Evolutionary conservation across 306 rosid genomes (phyloP), one percentile per base, ranked within the genome.

Genomic region (Prunus fruticosa): DNA sequence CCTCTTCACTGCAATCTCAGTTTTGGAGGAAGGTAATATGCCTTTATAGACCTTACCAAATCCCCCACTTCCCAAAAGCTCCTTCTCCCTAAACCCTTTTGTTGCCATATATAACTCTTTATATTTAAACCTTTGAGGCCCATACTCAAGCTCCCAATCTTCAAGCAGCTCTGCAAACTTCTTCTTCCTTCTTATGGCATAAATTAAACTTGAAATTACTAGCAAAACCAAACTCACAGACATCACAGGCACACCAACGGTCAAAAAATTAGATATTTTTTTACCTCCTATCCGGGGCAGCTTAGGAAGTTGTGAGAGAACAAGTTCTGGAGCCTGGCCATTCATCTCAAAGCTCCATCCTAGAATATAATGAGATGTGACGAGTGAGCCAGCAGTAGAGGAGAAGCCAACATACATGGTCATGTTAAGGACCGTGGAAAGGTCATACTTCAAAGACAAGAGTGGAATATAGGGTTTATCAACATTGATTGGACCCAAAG

Each of bases 391-490:
- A 20, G 71, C 67, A 41, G 83, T 75, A 32, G 87, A 70, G 46
- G 87, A 80, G 75, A 82, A 80, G 8, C 83, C 85, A 19, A 72
- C 51, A 61, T 78, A 80, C 85, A 77, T 83, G 64, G 34, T 60
- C 15, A 62, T 65, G 61, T 74, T 41, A 18, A 83, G 20, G 45
- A 80, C 73, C 76, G 18, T 47, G 0, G 83, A 71, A 34, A 80
- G 78, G 60, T 83, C 83, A 16, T 47, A 12, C 13, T 32, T 73
- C 58, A 57, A 86, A 23, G 79, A 78, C 77, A 82, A 57, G 41
- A 73, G 72, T 52, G 86, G 82, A 72, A 46, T 50, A 52, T 80
- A 54, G 60, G 96, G 96, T 80, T 88, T 92, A 0, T 10, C 77
- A 18, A 75, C 19, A 2, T 69, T 64, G 11, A 76, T 69, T 54